A percentile compares a stretch with the other conserved stretches of the same genome.
phyloP scores from a whole-genome alignment of 441 rosid species.

The Populus hybrid region DNA sequence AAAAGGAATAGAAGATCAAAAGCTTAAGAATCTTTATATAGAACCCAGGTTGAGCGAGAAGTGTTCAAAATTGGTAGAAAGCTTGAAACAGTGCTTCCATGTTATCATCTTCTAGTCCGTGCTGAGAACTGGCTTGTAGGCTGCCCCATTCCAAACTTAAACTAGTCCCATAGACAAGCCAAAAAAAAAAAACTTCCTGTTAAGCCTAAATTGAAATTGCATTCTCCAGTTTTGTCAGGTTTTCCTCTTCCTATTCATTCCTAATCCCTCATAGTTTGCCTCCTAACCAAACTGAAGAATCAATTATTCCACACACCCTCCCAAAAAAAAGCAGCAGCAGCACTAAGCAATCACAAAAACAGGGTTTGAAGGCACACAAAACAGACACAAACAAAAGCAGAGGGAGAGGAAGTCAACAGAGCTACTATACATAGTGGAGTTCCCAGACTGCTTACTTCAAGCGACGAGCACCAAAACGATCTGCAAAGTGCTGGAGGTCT shows the following conservation, averaged over 20 bases:
- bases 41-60: neutral
- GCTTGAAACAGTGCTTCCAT: neutral
- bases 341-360: neutral
- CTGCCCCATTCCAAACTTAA: neutral
- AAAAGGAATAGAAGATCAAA: neutral
- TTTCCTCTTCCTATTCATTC: neutral
- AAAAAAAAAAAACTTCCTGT: too few relatives aligned
- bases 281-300: slow-evolving; percentile 3
- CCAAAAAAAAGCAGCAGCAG: neutral
- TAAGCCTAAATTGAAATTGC: neutral
- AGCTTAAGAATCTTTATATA: neutral
- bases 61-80: neutral
- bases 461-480: slow-evolving; percentile 78
- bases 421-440: slow-evolving; percentile 15
- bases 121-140: neutral
- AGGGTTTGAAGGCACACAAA: neutral
- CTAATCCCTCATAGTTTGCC: neutral
- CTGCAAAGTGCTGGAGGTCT: slow-evolving; percentile 77
- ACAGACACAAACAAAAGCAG: neutral
- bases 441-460: slow-evolving; percentile 67
- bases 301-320: neutral
- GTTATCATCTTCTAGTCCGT: neutral
- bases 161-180: neutral
- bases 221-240: neutral
- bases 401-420: neutral